These are phyloP conservation scores for Kwoniella shandongensis DNA, from an alignment of 768 basidiomycete species.

Conservation along the genomic window DNA sequence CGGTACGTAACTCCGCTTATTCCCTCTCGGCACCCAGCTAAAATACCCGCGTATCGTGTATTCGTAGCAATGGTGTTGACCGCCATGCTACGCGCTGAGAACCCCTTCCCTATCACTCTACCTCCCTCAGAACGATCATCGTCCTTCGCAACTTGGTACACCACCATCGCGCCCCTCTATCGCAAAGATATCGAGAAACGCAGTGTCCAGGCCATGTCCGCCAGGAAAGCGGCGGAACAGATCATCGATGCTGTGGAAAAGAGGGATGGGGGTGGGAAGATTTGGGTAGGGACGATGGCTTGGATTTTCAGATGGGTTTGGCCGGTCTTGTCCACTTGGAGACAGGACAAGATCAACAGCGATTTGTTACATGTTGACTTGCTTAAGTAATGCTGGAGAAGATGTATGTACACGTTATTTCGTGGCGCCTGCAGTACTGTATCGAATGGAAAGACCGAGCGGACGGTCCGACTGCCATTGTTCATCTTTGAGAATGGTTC, in stretches of 20 bases:
- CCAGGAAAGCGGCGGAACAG: conserved; percentile 4
- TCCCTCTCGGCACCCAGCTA: background rate
- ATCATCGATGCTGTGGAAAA: conserved; percentile 18
- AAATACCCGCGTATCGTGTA: background rate
- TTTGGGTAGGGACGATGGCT: conserved; percentile 10
- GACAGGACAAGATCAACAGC: conserved; percentile 7
- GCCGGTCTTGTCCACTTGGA: conserved; percentile 2
- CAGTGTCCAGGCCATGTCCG: background rate
- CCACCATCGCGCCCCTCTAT: conserved; percentile 1
- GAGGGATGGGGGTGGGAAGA: conserved; percentile 3
- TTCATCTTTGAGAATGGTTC: too few species aligned
- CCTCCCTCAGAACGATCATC: background rate
- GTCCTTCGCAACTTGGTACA: background rate
- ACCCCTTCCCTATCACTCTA: conserved; percentile 2
- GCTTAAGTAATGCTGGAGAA: conserved; percentile 7
- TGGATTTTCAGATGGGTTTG: conserved; percentile 13
- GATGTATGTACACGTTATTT: background rate
- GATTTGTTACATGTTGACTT: conserved; percentile 1
- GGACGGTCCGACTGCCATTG: too few species aligned
- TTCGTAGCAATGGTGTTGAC: conserved; percentile 3
- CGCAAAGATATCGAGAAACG: background rate
- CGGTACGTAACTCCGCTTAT: conserved; percentile 10
- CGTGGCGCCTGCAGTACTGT: too few species aligned
- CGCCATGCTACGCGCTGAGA: conserved; percentile 3
- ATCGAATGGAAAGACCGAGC: too few species aligned